phyloP scores from a whole-genome alignment of 2,329 filamentous ascomycete species.

The Alternaria tenuissima region DNA sequence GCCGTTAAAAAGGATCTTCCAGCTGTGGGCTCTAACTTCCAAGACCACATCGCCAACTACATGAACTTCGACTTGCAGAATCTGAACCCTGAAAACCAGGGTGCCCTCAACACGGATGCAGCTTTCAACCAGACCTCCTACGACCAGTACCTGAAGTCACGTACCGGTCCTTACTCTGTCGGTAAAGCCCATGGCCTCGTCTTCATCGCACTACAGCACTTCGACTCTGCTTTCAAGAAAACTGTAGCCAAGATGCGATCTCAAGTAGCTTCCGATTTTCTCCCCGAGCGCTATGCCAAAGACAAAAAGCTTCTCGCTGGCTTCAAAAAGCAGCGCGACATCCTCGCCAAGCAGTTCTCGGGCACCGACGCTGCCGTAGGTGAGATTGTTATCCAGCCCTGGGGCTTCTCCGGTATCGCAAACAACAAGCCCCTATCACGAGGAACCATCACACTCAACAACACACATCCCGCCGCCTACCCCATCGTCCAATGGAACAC shows the following conservation, averaged over 20 bases:
- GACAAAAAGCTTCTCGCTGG: slow-evolving; percentile 7
- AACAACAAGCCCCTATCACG: slow-evolving; percentile 29
- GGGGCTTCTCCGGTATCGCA: slow-evolving; percentile 11
- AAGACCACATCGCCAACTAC: slow-evolving; percentile 25
- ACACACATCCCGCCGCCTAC: slow-evolving; percentile 33
- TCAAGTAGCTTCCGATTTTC: slow-evolving; percentile 18
- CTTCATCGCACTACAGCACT: slow-evolving; percentile 15
- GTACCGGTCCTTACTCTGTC: slow-evolving; percentile 32
- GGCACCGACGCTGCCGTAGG: slow-evolving; percentile 28
- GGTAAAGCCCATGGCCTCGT: slow-evolving; percentile 17
- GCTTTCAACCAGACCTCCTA: slow-evolving; percentile 32
- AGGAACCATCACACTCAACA: slow-evolving; percentile 44
- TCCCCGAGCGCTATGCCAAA: slow-evolving; percentile 19
- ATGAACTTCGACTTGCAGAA: slow-evolving; percentile 23
- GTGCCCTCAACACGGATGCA: slow-evolving; percentile 18
- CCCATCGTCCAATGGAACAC: slow-evolving; percentile 43
- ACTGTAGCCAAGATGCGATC: slow-evolving; percentile 8
- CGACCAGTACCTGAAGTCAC: slow-evolving; percentile 29
- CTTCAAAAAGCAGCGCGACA: slow-evolving; percentile 15
- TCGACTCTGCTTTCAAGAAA: slow-evolving; percentile 6
- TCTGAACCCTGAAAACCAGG: slow-evolving; percentile 8
- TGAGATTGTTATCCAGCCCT: slow-evolving; percentile 29
- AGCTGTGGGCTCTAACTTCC: slow-evolving; percentile 32
- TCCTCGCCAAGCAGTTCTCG: slow-evolving; percentile 8
- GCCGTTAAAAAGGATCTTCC: slow-evolving; percentile 24